These are phyloP conservation scores for Chrysoporthe puriensis DNA, from an alignment of 2,329 filamentous ascomycete genomes.

Conservation along the genomic window DNA sequence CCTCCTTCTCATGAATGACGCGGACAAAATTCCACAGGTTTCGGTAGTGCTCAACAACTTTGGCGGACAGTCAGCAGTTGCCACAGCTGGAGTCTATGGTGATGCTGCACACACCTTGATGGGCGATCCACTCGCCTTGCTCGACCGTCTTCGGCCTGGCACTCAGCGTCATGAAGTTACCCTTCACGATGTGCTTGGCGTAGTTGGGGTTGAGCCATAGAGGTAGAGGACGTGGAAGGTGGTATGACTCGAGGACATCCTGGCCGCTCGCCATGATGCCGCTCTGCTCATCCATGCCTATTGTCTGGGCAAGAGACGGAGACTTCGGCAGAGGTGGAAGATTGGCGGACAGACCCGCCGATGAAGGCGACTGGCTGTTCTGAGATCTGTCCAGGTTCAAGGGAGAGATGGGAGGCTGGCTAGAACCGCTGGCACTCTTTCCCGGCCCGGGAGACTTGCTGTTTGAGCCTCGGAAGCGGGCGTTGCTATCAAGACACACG, in stretches of 20 bases:
- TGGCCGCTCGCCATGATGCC: conserved; percentile 53
- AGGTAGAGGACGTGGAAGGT: conserved; percentile 68
- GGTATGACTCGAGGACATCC: conserved; percentile 61
- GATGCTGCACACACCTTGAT: conserved; percentile 71
- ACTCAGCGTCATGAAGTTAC: conserved; percentile 95
- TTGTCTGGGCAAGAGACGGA: conserved; percentile 66
- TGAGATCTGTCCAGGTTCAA: conserved; percentile 44
- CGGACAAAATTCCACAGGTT: conserved; percentile 88
- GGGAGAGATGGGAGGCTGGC: conserved; percentile 32
- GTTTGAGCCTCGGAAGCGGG: conserved; percentile 61
- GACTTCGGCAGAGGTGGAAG: conserved; percentile 66
- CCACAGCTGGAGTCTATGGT: not conserved
- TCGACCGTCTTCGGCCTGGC: conserved; percentile 92
- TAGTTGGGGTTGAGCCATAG: conserved; percentile 77
- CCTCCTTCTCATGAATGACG: conserved; percentile 84
- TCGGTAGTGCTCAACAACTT: conserved; percentile 91
- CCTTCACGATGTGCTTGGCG: conserved; percentile 88
- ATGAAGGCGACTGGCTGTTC: conserved; percentile 49
- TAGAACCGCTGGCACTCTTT: conserved; percentile 57
- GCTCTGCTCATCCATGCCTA: conserved; percentile 68
- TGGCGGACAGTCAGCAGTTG: conserved; percentile 20
- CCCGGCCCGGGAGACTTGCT: conserved; percentile 54
- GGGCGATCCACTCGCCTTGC: conserved; percentile 92
- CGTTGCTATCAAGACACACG: conserved; percentile 48
- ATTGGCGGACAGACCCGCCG: conserved; percentile 57